Evolutionary conservation across 2,329 filamentous ascomycete species (phyloP).

Genomic region (Talaromyces sp.): DNA sequence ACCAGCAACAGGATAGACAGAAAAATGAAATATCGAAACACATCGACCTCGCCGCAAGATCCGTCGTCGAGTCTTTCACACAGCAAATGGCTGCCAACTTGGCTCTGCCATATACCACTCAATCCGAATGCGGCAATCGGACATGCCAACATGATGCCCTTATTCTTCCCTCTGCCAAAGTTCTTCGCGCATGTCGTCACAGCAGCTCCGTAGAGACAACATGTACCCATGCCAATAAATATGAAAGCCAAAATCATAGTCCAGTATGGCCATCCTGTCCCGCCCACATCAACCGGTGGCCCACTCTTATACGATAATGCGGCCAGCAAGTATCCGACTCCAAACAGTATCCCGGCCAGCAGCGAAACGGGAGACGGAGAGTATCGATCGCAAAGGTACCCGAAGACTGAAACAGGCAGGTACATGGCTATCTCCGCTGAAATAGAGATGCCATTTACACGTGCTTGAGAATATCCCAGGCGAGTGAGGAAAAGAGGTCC

Average conservation of each 20-base stretch:
- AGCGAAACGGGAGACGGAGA: slow-evolving; percentile 73
- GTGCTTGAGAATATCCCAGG: slow-evolving; percentile 81
- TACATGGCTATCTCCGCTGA: slow-evolving; percentile 85
- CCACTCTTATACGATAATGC: slow-evolving; percentile 67
- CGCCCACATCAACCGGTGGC: slow-evolving; percentile 46
- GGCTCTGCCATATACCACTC: slow-evolving; percentile 93
- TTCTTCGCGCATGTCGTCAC: slow-evolving; percentile 98
- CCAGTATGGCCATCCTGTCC: slow-evolving; percentile 63
- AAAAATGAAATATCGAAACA: slow-evolving; percentile 85
- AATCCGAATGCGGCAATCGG: slow-evolving; percentile 91
- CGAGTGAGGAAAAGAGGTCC: slow-evolving; percentile 82
- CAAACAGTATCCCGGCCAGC: slow-evolving; percentile 67
- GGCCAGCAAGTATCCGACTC: slow-evolving; percentile 73
- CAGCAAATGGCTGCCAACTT: slow-evolving; percentile 73
- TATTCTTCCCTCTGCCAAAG: slow-evolving; percentile 81
- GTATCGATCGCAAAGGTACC: slow-evolving; percentile 84
- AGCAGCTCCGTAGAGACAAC: slow-evolving; percentile 80
- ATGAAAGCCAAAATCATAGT: slow-evolving; percentile 84
- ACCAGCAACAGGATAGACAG: slow-evolving; percentile 64
- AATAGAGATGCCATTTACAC: slow-evolving; percentile 86
- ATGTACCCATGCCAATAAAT: slow-evolving; percentile 74
- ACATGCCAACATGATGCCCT: slow-evolving; percentile 79
- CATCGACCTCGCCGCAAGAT: slow-evolving; percentile 55
- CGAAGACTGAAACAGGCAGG: slow-evolving; percentile 81
- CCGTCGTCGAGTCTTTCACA: slow-evolving; percentile 64